Evolutionary conservation across 352 stramenopile genomes (phyloP), one percentile per base, ranked within the genome.

Genomic region (Globisporangium viniferum): DNA sequence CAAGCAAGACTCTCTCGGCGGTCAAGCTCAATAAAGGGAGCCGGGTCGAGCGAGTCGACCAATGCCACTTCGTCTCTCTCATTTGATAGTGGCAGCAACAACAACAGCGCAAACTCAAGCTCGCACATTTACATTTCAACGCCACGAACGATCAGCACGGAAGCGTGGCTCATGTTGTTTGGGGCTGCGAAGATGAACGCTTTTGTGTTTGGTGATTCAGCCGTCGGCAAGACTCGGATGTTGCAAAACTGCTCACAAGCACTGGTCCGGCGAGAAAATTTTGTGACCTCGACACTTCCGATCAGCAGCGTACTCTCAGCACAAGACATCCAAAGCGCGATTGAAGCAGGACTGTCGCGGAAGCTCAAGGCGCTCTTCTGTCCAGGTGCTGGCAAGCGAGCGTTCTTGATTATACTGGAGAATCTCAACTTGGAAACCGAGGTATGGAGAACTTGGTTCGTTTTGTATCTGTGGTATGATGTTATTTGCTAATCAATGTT

Each of bases 341-440:
- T 88, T 49, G 80, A 88, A 62, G 69, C 68, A 36, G 72, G 75
- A 2, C 71, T 89, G 24, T 69, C 76, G 5, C 73, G 79, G 1
- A 89, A 88, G 63, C 71, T 91, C 56, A 85, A 83, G 74, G 78
- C 78, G 31, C 66, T 84, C 2, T 83, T 86, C 36, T 90, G 82
- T 53, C 81, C 84, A 41, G 70, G 71, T 4, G 73, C 80, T 2
- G 84, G 82, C 0, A 90, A 80, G 35, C 68, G 74, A 41, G 72
- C 70, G 2, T 51, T 87, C 5, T 36, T 89, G n/a, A 22, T 89
- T 9, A 59, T 77, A 1, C 58, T 91, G 58, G 82, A 91, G 31
- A 89, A 91, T 59, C 54, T 91, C 7, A 88, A 91, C 55, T 54
- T 89, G 20, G 80, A 89, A 49, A 74, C 63, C 0, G 71, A 82